phyloP scores from a whole-genome alignment of 148 eudicot genomes.

The Nepenthes gracilis region DNA sequence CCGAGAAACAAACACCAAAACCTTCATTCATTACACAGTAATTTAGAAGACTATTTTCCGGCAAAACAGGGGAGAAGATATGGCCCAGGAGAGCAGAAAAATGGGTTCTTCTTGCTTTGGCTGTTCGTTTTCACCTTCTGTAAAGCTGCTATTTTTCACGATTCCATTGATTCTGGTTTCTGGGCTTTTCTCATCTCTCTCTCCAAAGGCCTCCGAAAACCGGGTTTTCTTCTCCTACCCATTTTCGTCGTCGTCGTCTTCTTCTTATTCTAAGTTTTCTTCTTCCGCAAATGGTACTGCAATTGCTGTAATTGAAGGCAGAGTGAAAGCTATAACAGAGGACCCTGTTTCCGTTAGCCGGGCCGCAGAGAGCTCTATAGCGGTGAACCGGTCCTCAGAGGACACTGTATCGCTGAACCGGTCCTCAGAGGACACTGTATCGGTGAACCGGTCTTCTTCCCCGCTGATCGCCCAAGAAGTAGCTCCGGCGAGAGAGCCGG shows the following conservation, averaged over 20 bases:
- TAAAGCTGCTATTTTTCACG: slow-evolving; percentile 22
- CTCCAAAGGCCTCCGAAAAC: slow-evolving; percentile 8
- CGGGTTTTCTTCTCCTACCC: slow-evolving; percentile 7
- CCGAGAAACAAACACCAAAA: too few species aligned
- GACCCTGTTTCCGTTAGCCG: slow-evolving; percentile 2
- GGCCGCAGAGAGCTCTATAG: too few species aligned
- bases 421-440: slow-evolving; percentile 6
- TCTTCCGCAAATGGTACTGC: background rate
- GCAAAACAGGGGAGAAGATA: background rate
- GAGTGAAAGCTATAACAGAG: slow-evolving; percentile 8
- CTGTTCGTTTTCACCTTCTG: slow-evolving; percentile 6
- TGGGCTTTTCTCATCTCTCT: slow-evolving; percentile 16
- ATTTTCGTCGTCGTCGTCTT: too few species aligned
- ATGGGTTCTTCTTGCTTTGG: slow-evolving; percentile 12
- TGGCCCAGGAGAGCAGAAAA: background rate
- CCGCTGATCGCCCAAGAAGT: background rate
- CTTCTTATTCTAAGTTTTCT: background rate
- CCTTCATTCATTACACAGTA: too few species aligned
- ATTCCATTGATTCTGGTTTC: slow-evolving; percentile 28
- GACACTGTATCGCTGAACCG: slow-evolving; percentile 3
- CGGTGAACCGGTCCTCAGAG: background rate
- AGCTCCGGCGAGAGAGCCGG: background rate
- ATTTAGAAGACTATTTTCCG: background rate
- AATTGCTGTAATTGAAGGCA: slow-evolving; percentile 1
- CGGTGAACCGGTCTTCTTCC: background rate